A percentile compares a stretch with the other conserved stretches of the same genome.
These are phyloP conservation scores for Didymella glomerata DNA, from an alignment of 2,329 filamentous ascomycete genomes.

Conservation along the genomic window DNA sequence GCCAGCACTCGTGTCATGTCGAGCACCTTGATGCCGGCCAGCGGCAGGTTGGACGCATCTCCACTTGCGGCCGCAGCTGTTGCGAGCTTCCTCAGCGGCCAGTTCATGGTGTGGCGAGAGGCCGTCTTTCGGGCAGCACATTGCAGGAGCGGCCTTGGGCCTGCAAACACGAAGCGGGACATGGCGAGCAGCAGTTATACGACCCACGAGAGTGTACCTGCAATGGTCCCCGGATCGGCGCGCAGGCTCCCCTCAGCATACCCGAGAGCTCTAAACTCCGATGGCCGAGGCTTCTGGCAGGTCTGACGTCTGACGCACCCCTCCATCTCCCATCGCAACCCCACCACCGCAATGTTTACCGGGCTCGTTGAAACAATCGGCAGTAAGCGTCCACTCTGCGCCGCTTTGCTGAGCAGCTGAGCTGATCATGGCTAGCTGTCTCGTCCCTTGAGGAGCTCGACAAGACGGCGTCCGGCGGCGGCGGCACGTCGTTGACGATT, in stretches of 20 bases:
- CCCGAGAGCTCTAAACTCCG: constrained; percentile 22
- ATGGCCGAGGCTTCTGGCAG: constrained; percentile 33
- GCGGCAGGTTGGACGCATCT: constrained; percentile 66
- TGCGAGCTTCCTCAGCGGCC: constrained; percentile 51
- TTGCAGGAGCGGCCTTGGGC: constrained; percentile 27
- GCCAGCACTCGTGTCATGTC: constrained; percentile 97
- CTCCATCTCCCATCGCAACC: constrained; percentile 32
- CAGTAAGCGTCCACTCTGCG: constrained; percentile 65
- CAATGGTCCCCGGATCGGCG: constrained; percentile 9
- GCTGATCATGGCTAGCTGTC: constrained; percentile 69
- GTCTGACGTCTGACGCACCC: constrained; percentile 28
- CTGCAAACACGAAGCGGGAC: constrained; percentile 24
- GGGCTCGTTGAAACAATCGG: constrained; percentile 74
- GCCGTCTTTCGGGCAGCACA: constrained; percentile 8
- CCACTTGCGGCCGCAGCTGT: constrained; percentile 50
- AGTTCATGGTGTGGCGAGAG: constrained; percentile 15
- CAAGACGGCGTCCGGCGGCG: constrained; percentile 71
- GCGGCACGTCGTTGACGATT: constrained; percentile 91
- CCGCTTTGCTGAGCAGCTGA: constrained; percentile 26
- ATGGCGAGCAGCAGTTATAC: constrained; percentile 23
- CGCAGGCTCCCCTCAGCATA: constrained; percentile 21
- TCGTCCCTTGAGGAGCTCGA: constrained; percentile 82
- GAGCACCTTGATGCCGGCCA: constrained; percentile 86
- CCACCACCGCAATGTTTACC: constrained; percentile 78
- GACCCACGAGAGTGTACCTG: constrained; percentile 10